phyloP scores from a whole-genome alignment of 2,329 filamentous ascomycete genomes.

The Fusarium burgessii region DNA sequence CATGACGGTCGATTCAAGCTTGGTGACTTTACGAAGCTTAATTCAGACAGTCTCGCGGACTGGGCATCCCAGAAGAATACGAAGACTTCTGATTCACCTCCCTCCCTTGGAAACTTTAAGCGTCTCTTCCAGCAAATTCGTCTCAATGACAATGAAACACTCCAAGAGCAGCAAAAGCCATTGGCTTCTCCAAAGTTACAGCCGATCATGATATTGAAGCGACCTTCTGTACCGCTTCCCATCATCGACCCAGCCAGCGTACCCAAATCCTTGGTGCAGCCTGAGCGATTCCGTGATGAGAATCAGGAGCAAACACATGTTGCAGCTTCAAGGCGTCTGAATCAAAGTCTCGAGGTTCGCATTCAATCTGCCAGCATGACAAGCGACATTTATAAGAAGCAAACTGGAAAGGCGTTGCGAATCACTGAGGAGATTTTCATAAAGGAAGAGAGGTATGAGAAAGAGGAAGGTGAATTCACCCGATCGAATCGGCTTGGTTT shows the following conservation, averaged over 20 bases:
- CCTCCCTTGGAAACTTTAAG: slow-evolving; percentile 33
- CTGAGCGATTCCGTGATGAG: slow-evolving; percentile 79
- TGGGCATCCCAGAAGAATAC: slow-evolving; percentile 19
- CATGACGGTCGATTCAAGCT: slow-evolving; percentile 21
- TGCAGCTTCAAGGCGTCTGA: slow-evolving; percentile 86
- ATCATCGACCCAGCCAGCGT: background rate
- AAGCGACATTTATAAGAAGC: slow-evolving; percentile 89
- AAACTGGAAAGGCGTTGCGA: slow-evolving; percentile 83
- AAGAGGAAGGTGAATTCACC: slow-evolving; percentile 85
- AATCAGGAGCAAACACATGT: slow-evolving; percentile 92
- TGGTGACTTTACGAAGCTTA: slow-evolving; percentile 30
- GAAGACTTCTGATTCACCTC: background rate
- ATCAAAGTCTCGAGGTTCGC: slow-evolving; percentile 86
- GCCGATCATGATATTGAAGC: slow-evolving; percentile 25
- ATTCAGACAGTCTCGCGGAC: slow-evolving; percentile 3
- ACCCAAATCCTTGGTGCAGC: background rate
- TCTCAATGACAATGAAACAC: background rate
- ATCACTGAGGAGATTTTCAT: slow-evolving; percentile 88
- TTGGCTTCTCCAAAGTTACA: background rate
- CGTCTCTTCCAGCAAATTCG: slow-evolving; percentile 33
- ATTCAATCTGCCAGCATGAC: slow-evolving; percentile 90
- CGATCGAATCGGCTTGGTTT: slow-evolving; percentile 69
- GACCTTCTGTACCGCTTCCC: background rate
- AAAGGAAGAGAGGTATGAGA: slow-evolving; percentile 96
- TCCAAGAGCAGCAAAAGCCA: background rate